These are phyloP conservation scores for Mortierella hygrophila DNA, from an alignment of 192 early-diverging fungal genomes.

Conservation along the genomic window DNA sequence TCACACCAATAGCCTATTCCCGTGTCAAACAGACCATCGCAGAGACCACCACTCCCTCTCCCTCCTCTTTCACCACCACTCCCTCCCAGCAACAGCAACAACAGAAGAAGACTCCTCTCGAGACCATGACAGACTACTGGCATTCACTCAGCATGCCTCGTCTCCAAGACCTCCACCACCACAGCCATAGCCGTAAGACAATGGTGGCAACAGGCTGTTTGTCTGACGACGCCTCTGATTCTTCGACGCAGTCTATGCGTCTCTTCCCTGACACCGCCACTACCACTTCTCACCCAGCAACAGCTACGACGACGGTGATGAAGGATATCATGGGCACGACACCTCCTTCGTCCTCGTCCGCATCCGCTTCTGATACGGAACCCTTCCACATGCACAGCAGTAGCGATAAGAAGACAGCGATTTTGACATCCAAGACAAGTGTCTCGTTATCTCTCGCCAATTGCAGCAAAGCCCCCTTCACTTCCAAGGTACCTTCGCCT, in stretches of 20 bases:
- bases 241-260: background rate
- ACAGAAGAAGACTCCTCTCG: slow-evolving; percentile 8
- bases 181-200: background rate
- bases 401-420: too few relatives aligned
- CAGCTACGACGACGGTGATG: background rate
- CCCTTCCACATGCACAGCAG: background rate
- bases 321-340: background rate
- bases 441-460: background rate
- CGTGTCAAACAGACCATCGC: slow-evolving; percentile 38
- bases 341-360: background rate
- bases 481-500: background rate
- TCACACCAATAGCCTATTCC: slow-evolving; percentile 28
- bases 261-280: background rate
- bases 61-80: background rate
- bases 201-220: background rate
- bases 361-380: background rate
- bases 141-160: slow-evolving; percentile 18
- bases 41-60: slow-evolving; percentile 7
- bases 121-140: slow-evolving; percentile 43
- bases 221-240: background rate
- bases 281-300: background rate
- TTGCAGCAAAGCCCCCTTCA: background rate
- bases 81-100: background rate
- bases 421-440: background rate
- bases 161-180: slow-evolving; percentile 23